Base-by-base conservation (phyloP, 495 filamentous ascomycete species). In the Viridothelium virens region DNA sequence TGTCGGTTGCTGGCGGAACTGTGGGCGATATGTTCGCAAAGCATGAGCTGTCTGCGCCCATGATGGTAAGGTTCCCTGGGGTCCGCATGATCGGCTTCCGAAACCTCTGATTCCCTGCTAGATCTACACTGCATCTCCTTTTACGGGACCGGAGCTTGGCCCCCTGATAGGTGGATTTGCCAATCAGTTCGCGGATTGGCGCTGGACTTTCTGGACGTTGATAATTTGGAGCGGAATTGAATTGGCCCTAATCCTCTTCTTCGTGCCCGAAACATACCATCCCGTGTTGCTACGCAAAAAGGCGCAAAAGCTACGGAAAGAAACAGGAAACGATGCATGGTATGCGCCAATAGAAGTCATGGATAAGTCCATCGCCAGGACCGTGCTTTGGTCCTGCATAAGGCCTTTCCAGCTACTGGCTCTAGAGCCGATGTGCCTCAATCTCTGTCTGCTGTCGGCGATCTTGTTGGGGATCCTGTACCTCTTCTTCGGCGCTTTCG, bases 401-500 rank as follows among this genome's bases (percentile, higher is more conserved):
- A 84, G 93, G 11, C 93, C 94, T 1, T 88, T 95, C 67, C 84
- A 95, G 70, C 82, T 98, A 2, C 82, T 98, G 34, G 72, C 87
- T 33, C 79, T 91, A 47, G 94, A 97, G 78, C 90, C 90, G 36
- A 97, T 97, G 77, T 64, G 63, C 47, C 63, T 92, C 59, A 84
- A 89, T 64, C 86, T 98, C 34, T 96, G 92, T 74, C 73, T 94
- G 10, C 91, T 94, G 70, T 89, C 89, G 2, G 91, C 92, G 36
- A 82, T 97, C 31, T 79, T 97, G 10, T 80, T 97, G 1, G 94
- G 92, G 10, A 87, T 96, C 41, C 77, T 97, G 0, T 97, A 98
- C 71, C 84, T 98, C 5, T 98, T 97, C 79, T 96, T 98, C 74
- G 92, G 93, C 9, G 92, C 92, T 0, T 97, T 96, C 73, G 84